Evolutionary conservation across 768 basidiomycete species (phyloP), one percentile per base, ranked within the genome.

Genomic region (Agrocybe praecox): DNA sequence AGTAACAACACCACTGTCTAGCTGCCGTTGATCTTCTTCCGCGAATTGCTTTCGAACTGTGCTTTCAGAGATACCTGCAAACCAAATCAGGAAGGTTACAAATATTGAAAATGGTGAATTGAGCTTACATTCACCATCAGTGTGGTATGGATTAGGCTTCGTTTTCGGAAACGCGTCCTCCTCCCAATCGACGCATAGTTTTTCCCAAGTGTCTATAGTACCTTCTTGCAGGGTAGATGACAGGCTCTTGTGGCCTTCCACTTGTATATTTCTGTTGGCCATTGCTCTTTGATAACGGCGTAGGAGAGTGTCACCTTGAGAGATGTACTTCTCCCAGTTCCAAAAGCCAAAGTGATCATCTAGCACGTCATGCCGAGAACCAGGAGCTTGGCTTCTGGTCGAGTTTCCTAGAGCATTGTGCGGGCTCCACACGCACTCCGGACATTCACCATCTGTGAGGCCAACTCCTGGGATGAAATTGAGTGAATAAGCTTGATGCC

Each of bases 181-280:
- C 6, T 57, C 56, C 56, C 56, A 57, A 14, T 26, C 46, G 17
- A 47, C 34, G 21, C 56, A 55, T 34, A 52, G 42, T n/a, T 43
- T 26, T 29, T 52, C 51, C 51, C 51, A 52, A 2, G n/a, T n/a
- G n/a, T n/a, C n/a, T n/a, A n/a, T n/a, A 29, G 26, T 29, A 9
- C 26, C 26, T 29, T 29, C 26, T 29, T 9, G 26, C 4, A 29
- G 26, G 26, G 26, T 29, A 5, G 26, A 29, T 29, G 26, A 5
- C 26, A 29, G 9, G 9, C 26, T 29, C 26, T 29, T 29, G 9
- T 29, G 26, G 9, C 26, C 9, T 29, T 29, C 26, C 26, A 9
- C 4, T 9, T 29, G 26, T 5, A 29, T 29, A 29, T 29, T 29
- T 29, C 26, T 29, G 26, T 29, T 9, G 4, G 26, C 26, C 26